phyloP scores from a whole-genome alignment of 2,329 filamentous ascomycete species.

The Exophiala calicioides region DNA sequence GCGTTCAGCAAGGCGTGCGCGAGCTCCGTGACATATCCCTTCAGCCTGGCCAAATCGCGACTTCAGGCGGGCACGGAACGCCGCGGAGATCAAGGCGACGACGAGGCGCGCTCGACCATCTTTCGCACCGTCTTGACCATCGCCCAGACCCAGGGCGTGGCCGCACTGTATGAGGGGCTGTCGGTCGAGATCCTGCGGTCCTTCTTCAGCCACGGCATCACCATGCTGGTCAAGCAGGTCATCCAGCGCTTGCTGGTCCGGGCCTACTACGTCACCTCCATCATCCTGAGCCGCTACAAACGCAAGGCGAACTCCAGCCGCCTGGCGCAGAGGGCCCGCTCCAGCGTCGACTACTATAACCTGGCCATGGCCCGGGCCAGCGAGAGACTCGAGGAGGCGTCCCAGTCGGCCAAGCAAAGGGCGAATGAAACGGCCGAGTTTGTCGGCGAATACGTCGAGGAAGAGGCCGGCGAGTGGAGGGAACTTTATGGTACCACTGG shows the following conservation, averaged over 20 bases:
- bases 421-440: slow-evolving; percentile 48
- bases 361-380: slow-evolving; percentile 42
- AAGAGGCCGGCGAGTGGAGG: slow-evolving; percentile 43
- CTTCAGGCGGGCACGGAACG: slow-evolving; percentile 62
- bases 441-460: slow-evolving; percentile 48
- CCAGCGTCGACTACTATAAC: slow-evolving; percentile 44
- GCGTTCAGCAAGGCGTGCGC: slow-evolving; percentile 78
- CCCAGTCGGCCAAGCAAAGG: slow-evolving; percentile 25
- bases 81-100: slow-evolving; percentile 40
- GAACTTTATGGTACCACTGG: slow-evolving; percentile 38
- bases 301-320: slow-evolving; percentile 43
- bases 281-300: slow-evolving; percentile 39
- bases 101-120: slow-evolving; percentile 52
- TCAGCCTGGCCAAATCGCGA: slow-evolving; percentile 80
- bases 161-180: slow-evolving; percentile 73
- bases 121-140: slow-evolving; percentile 63
- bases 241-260: slow-evolving; percentile 72
- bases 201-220: slow-evolving; percentile 82
- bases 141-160: slow-evolving; percentile 63
- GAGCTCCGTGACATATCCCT: slow-evolving; percentile 77
- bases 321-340: slow-evolving; percentile 38
- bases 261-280: slow-evolving; percentile 67
- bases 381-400: slow-evolving; percentile 36
- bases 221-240: slow-evolving; percentile 81
- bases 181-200: slow-evolving; percentile 76